Conservation (phyloP, 768 basidiomycete species). For the Ramaria sp. region DNA sequence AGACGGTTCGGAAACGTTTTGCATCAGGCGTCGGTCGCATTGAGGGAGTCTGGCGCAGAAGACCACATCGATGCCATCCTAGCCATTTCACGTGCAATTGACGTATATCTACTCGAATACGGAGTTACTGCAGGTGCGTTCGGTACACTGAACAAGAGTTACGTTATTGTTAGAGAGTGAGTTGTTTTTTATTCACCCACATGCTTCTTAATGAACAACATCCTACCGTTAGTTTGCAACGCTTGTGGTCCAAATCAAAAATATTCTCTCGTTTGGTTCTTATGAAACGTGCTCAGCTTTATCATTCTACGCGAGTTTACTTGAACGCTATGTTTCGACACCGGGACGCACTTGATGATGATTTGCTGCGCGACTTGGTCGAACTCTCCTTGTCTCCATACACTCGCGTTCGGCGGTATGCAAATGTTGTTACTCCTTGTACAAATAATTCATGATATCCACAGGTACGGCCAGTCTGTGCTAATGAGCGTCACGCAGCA, state of each 20-base stretch:
- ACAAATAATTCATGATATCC: not conserved
- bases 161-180: conserved; percentile 51
- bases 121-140: conserved; percentile 50
- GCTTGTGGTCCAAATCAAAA: conserved; percentile 61
- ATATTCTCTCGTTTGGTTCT: conserved; percentile 66
- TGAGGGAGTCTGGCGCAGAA: conserved; percentile 56
- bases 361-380: conserved; percentile 52
- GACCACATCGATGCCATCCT: conserved; percentile 85
- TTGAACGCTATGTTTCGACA: conserved; percentile 68
- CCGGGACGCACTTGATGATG: conserved; percentile 66
- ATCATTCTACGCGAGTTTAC: conserved; percentile 66
- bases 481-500: conserved; percentile 52
- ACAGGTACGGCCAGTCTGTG: conserved; percentile 58
- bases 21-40: conserved; percentile 52
- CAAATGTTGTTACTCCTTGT: not conserved
- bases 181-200: conserved; percentile 14
- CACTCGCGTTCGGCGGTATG: conserved; percentile 61
- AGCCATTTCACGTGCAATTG: conserved; percentile 59
- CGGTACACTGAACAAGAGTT: conserved; percentile 56
- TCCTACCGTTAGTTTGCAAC: conserved; percentile 37
- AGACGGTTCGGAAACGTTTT: conserved; percentile 56
- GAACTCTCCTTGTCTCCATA: conserved; percentile 75
- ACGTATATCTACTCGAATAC: conserved; percentile 65
- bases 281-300: conserved; percentile 68
- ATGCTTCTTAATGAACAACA: not conserved